Evolutionary conservation across 1,284 basidiomycete genomes (phyloP).

Genomic region (Inonotus hispidus): DNA sequence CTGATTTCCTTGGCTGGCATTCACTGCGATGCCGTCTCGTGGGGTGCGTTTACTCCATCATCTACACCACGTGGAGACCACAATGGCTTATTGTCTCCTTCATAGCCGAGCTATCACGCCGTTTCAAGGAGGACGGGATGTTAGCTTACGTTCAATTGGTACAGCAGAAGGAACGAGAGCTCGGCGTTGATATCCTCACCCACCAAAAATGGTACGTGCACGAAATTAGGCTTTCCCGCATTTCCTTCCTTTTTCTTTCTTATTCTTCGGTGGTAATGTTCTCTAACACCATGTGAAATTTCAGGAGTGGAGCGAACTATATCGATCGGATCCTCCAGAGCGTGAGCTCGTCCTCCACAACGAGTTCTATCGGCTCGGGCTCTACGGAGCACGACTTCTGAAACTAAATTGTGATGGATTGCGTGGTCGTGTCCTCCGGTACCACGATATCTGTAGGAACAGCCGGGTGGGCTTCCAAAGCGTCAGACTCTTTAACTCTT

Average conservation of each 20-base stretch:
- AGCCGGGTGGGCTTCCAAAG: background rate
- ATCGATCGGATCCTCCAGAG: slow-evolving; percentile 75
- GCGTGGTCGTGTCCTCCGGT: background rate
- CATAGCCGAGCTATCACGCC: slow-evolving; percentile 67
- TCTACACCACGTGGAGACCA: background rate
- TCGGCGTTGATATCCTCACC: slow-evolving; percentile 88
- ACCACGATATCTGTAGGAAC: background rate
- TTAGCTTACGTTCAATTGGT: slow-evolving; percentile 82
- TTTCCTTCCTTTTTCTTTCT: background rate
- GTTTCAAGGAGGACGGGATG: slow-evolving; percentile 83
- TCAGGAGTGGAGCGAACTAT: slow-evolving; percentile 82
- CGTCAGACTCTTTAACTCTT: background rate
- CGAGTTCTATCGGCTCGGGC: slow-evolving; percentile 74
- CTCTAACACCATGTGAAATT: slow-evolving; percentile 1
- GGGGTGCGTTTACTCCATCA: slow-evolving; percentile 44
- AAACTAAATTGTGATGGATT: background rate
- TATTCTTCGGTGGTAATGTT: background rate
- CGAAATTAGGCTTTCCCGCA: background rate
- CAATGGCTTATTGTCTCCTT: background rate
- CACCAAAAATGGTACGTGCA: slow-evolving; percentile 78
- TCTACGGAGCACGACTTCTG: slow-evolving; percentile 82
- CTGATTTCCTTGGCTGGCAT: slow-evolving; percentile 84
- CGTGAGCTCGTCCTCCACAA: slow-evolving; percentile 78
- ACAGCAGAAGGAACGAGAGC: slow-evolving; percentile 84
- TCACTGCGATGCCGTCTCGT: slow-evolving; percentile 79